Percentiles rank a stretch among this genome's conserved stretches.
These are phyloP conservation scores for Saturnispora hagleri DNA, from an alignment of 805 yeast species.

Conservation along the genomic window DNA sequence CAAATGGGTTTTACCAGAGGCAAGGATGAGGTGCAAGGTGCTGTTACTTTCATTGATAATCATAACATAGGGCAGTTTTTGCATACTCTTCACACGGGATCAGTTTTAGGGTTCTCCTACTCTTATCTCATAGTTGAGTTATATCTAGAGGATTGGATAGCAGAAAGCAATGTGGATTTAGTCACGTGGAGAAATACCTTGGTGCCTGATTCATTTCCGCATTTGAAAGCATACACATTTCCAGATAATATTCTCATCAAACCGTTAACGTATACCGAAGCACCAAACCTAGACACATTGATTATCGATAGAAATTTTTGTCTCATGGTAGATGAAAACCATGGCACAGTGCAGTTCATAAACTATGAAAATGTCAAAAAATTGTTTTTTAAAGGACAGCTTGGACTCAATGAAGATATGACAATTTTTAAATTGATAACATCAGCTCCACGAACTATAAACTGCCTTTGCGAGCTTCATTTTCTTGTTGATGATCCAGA, in stretches of 20 bases:
- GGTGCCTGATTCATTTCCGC: constrained; percentile 10
- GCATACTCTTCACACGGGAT: constrained; percentile 10
- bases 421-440: constrained; percentile 24
- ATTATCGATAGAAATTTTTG: constrained; percentile 25
- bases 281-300: constrained; percentile 20
- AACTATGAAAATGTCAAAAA: constrained; percentile 14
- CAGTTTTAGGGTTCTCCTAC: constrained; percentile 19
- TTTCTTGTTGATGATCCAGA: constrained; percentile 20
- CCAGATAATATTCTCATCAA: constrained; percentile 16
- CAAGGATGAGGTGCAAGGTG: background rate
- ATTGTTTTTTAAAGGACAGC: constrained; percentile 20
- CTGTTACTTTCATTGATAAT: constrained; percentile 1
- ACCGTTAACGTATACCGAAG: constrained; percentile 20
- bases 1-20: background rate
- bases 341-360: constrained; percentile 22
- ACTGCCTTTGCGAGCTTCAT: constrained; percentile 19
- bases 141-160: constrained; percentile 17
- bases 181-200: constrained; percentile 19
- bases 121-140: constrained; percentile 19
- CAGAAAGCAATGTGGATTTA: background rate
- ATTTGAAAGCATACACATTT: constrained; percentile 17
- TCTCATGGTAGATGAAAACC: constrained; percentile 15
- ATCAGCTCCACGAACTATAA: constrained; percentile 20
- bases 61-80: constrained; percentile 15
- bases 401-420: constrained; percentile 29